Percentiles rank a stretch among this genome's conserved stretches.
phyloP scores from a whole-genome alignment of 495 filamentous ascomycete species.

The Eremomyces bilateralis region DNA sequence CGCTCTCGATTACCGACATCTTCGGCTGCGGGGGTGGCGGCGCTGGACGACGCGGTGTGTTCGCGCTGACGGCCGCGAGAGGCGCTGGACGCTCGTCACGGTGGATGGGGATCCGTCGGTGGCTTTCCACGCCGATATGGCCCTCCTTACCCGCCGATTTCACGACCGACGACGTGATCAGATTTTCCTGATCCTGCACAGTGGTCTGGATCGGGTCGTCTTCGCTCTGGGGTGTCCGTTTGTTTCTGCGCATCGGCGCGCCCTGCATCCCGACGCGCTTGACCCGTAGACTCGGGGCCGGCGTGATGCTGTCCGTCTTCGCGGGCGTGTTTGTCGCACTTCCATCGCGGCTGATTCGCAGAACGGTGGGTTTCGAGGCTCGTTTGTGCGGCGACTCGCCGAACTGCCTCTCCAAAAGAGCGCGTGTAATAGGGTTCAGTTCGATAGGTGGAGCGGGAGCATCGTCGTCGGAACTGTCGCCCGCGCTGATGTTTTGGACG shows the following conservation, averaged over 20 bases:
- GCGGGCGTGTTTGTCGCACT: conserved; percentile 9
- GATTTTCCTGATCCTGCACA: conserved; percentile 13
- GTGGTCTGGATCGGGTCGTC: conserved; percentile 9
- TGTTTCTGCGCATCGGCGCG: conserved; percentile 10
- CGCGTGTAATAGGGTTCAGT: conserved; percentile 20
- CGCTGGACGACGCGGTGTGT: conserved; percentile 67
- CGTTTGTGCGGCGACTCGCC: conserved; percentile 4
- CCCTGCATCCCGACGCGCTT: conserved; percentile 11
- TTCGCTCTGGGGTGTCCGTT: conserved; percentile 12
- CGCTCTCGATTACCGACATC: conserved; percentile 85
- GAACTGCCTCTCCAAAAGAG: conserved; percentile 14
- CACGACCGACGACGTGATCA: conserved; percentile 5
- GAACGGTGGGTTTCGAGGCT: conserved; percentile 8
- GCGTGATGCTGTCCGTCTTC: conserved; percentile 12
- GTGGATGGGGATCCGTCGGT: conserved; percentile 27
- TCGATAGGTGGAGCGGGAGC: conserved; percentile 17
- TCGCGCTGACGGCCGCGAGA: conserved; percentile 49
- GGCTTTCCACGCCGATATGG: conserved; percentile 12
- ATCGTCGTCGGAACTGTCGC: conserved; percentile 22
- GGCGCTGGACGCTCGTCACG: conserved; percentile 30
- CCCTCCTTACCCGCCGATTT: conserved; percentile 10
- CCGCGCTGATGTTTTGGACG: conserved; percentile 17
- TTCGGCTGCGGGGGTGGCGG: conserved; percentile 62
- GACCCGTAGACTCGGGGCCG: conserved; percentile 11
- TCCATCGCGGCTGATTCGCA: conserved; percentile 5